Evolutionary conservation across 2,329 filamentous ascomycete species (phyloP).

Genomic region (Fusarium equiseti): DNA sequence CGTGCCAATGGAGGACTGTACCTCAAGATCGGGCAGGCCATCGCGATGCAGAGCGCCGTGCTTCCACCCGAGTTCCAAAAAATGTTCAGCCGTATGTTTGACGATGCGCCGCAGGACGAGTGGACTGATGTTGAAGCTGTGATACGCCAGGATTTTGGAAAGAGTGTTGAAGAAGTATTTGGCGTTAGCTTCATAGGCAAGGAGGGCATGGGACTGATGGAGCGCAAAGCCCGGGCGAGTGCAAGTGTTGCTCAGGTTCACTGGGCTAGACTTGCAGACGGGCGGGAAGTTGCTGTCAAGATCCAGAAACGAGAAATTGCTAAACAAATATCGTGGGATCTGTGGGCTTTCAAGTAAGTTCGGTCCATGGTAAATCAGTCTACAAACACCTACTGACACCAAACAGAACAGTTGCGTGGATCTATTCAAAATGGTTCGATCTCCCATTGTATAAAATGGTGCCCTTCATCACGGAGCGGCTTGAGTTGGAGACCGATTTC

Average conservation of each 20-base stretch:
- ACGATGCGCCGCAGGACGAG: slow-evolving; percentile 92
- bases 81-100: slow-evolving; percentile 98
- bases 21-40: slow-evolving; percentile 97
- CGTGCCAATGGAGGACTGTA: slow-evolving; percentile 92
- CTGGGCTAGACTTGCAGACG: slow-evolving; percentile 88
- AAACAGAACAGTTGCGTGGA: slow-evolving; percentile 77
- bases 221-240: slow-evolving; percentile 74
- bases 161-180: slow-evolving; percentile 89
- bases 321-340: slow-evolving; percentile 90
- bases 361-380: background rate
- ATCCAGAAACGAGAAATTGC: slow-evolving; percentile 96
- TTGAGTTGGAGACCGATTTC: slow-evolving; percentile 95
- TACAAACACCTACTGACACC: slow-evolving; percentile 27
- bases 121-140: slow-evolving; percentile 90
- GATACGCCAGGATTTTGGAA: slow-evolving; percentile 89
- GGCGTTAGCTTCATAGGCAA: slow-evolving; percentile 84
- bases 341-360: slow-evolving; percentile 90
- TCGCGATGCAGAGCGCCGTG: slow-evolving; percentile 97
- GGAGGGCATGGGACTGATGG: slow-evolving; percentile 74
- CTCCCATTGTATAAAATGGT: slow-evolving; percentile 92
- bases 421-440: slow-evolving; percentile 90
- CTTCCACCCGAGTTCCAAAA: slow-evolving; percentile 93
- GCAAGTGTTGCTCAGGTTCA: slow-evolving; percentile 98
- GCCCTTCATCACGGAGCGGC: slow-evolving; percentile 91
- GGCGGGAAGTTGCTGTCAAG: slow-evolving; percentile 93